These are phyloP conservation scores for Fusarium penzigii DNA, from an alignment of 2,329 filamentous ascomycete genomes.

Conservation along the genomic window DNA sequence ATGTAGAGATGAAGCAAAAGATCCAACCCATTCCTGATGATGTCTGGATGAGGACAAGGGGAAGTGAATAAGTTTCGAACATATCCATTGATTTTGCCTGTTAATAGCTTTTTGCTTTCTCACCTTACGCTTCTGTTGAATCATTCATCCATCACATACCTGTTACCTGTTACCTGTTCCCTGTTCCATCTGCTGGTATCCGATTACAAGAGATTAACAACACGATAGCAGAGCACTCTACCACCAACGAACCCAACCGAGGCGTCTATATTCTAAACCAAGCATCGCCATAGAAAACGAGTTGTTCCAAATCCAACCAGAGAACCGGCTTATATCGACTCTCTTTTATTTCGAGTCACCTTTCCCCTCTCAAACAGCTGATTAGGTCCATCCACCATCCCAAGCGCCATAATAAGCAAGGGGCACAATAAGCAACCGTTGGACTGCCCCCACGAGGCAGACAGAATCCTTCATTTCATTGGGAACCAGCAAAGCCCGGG, in stretches of 20 bases:
- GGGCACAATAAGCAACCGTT: not conserved
- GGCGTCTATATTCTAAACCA: not conserved
- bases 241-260: not conserved
- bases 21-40: conserved; percentile 19
- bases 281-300: not conserved
- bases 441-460: not conserved
- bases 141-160: not conserved
- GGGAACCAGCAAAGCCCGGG: not conserved
- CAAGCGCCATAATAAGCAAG: not conserved
- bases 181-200: no score
- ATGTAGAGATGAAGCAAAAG: not conserved
- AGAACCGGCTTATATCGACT: not conserved
- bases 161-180: no score
- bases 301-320: not conserved
- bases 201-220: no score
- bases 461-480: not conserved
- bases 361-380: not conserved
- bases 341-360: no score
- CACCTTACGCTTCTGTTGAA: not conserved
- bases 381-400: not conserved
- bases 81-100: not conserved
- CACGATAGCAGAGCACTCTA: not conserved
- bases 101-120: not conserved
- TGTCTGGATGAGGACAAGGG: conserved; percentile 10
- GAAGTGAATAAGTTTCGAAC: not conserved